Base-by-base conservation (phyloP, 306 rosid species). In the Cucumis hystrix region DNA sequence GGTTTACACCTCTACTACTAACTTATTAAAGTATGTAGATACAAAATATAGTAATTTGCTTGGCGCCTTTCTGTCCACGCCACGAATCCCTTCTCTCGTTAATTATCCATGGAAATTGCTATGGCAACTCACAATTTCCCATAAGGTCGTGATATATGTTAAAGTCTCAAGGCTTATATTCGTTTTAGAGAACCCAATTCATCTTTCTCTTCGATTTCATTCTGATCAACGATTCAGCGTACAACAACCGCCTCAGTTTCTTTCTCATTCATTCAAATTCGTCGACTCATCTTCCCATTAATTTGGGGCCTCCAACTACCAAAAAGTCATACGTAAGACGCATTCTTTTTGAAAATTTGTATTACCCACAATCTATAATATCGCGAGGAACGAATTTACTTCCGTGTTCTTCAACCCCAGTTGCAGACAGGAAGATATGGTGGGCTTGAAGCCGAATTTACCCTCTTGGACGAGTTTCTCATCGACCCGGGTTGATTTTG, bases 41-140 rank as follows among this genome's bases (percentile, higher is more conserved):
- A 49, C 5, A 51, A 14, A 15, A 15, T 15, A 52, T 52, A 16
- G 6, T 5, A 17, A 5, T 52, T 52, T 17, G 82, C 67, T 84
- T 82, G 93, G 88, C 88, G 86, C 85, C 83, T 85, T 82, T 66
- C n/a, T 52, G 13, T 74, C 79, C 75, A 85, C 91, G 93, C 86
- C 87, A 92, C 89, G 90, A 88, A 83, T 87, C 89, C 12, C 57
- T 78, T 5, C 16, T 33, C 54, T 1, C 21, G 25, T 28, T 13
- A 57, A n/a, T 37, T 75, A 17, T 35, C 5, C 86, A 79, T 47
- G 41, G 30, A 49, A 49, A 49, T 47, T 75, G 71, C 8, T 37
- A 4, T 47, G 54, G 67, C 67, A 17, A 11, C 33, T 14, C 52
- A 11, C 33, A 76, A 45, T 75, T 59, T 14, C 79, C 10, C 47